Base-by-base conservation (phyloP, 306 rosid species). In the Senna siamea region DNA sequence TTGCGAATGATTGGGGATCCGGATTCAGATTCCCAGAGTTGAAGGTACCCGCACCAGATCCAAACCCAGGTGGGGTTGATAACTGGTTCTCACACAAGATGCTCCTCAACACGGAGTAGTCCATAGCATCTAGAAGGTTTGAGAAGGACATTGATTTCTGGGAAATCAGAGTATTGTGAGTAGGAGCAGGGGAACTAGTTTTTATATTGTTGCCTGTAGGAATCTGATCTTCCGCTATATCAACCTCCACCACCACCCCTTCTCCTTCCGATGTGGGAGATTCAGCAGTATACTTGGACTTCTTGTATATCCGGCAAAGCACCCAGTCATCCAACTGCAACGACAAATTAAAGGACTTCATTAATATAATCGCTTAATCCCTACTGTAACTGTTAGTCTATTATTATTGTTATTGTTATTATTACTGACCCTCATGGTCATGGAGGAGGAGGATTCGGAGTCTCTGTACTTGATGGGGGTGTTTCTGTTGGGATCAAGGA, bases 321-420 rank as follows among this genome's bases (percentile, higher is more conserved):
- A 87, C 92, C 89, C 87, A 87, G 9, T 87, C 86, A 62, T 87
- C 92, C 48, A 87, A 54, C 92, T 87, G 85, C 79, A 55, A 30
- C 51, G 37, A 1, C 41, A 38, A 52, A n/a, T n/a, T n/a, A n/a
- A n/a, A 26, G 30, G 2, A 26, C 30, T 26, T n/a, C n/a, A n/a
- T n/a, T n/a, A n/a, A n/a, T n/a, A n/a, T n/a, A n/a, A n/a, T n/a
- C n/a, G n/a, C n/a, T n/a, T n/a, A n/a, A n/a, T n/a, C n/a, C n/a
- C n/a, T n/a, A n/a, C n/a, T n/a, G n/a, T n/a, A n/a, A n/a, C n/a
- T n/a, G n/a, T n/a, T n/a, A n/a, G n/a, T n/a, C n/a, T n/a, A n/a
- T n/a, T n/a, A n/a, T n/a, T n/a, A n/a, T n/a, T n/a, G n/a, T n/a
- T n/a, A n/a, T n/a, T n/a, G n/a, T n/a, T n/a, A n/a, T n/a, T n/a